Evolutionary conservation across 1,139 yeast species (phyloP).

Genomic region (Suhomyces bokatorum): DNA sequence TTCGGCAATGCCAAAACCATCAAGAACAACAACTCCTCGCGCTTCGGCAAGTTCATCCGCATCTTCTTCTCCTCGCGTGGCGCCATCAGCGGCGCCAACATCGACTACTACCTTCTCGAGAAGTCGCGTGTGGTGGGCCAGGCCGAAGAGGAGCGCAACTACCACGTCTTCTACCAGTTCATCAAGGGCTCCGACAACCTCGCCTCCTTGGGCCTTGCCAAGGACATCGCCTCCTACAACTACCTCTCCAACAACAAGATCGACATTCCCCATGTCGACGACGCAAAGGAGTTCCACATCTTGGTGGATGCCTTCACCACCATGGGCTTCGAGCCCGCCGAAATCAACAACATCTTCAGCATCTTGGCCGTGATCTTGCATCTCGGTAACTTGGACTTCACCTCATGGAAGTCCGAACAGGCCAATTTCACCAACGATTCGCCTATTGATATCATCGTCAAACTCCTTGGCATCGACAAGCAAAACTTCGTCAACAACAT

Average conservation of each 20-base stretch:
- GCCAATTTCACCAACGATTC: constrained; percentile 63
- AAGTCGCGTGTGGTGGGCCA: constrained; percentile 92
- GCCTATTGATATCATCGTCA: constrained; percentile 58
- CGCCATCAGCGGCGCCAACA: constrained; percentile 81
- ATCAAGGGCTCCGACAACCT: constrained; percentile 65
- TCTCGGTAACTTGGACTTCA: constrained; percentile 80
- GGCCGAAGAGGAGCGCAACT: constrained; percentile 75
- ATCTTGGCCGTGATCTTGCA: constrained; percentile 77
- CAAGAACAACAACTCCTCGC: constrained; percentile 89
- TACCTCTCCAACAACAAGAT: constrained; percentile 60
- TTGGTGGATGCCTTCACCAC: constrained; percentile 67
- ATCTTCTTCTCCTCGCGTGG: constrained; percentile 71
- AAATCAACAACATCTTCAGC: constrained; percentile 61
- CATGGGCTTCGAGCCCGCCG: constrained; percentile 65
- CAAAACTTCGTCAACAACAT: constrained; percentile 57
- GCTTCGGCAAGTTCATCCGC: constrained; percentile 95
- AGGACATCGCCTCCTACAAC: constrained; percentile 48
- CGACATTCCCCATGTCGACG: constrained; percentile 71
- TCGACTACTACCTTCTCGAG: constrained; percentile 92
- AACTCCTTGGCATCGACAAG: constrained; percentile 64
- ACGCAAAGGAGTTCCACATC: constrained; percentile 61
- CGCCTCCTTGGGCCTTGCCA: constrained; percentile 47
- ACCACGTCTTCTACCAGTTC: constrained; percentile 89
- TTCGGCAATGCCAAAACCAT: constrained; percentile 98
- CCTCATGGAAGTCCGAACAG: constrained; percentile 73